Base-by-base conservation (phyloP, 805 yeast genomes). In the Nakazawaea holstii region DNA sequence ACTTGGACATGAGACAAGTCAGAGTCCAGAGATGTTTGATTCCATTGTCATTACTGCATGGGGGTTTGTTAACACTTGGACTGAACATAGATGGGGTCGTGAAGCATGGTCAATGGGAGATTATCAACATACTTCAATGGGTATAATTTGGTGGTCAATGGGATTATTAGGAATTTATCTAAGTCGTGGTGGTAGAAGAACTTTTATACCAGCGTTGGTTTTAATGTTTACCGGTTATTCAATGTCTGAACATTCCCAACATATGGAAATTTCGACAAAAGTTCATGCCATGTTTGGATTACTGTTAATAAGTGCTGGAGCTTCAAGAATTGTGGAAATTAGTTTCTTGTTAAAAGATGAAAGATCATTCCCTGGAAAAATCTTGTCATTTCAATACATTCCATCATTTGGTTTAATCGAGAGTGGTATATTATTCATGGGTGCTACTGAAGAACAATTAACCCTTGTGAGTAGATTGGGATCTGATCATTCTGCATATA, bases 71-170 rank as follows among this genome's bases (percentile, higher is more conserved):
- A 92, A 92, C 63, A 90, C 97, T 0, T 92, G 92, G 65, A 92
- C 98, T 1, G 98, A 92, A 65, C 98, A 92, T 65, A 70, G 97
- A 52, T 92, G 97, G 97, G 95, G 95, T 35, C 60, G 64, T 30
- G 94, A 90, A 60, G 79, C 72, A 8, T 92, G 98, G 98, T 75
- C 79, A 38, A 95, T 87, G 71, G 94, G 96, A 8, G 97, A 90
- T 64, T 88, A 84, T 62, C 97, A 91, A 68, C 97, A 91, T 64
- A 91, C 98, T 0, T 79, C 94, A 17, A 89, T 92, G 96, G 98
- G 98, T 1, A 86, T 92, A 48, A 76, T 92, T 29, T 92, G 97
- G 95, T 90, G 97, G 95, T 79, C 88, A 43, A 95, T 96, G 48
- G 98, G 97, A 7, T 68, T 90, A 53, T 65, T 90, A 26, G 98